Conservation (phyloP, 106 monocot genomes). For the Amphibolis antarctica region DNA sequence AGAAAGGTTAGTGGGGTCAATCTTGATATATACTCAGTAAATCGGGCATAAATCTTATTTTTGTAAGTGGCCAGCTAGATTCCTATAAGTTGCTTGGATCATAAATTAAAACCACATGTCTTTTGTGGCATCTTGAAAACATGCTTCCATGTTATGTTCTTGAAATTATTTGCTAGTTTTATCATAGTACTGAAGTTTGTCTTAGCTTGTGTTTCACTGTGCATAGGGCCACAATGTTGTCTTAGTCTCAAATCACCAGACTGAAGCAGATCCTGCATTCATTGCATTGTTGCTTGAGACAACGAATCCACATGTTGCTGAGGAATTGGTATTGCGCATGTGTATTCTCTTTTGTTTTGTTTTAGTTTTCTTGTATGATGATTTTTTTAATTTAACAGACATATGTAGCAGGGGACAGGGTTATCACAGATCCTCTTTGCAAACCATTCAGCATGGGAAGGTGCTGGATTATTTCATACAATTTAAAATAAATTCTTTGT, state of each 20-base stretch:
- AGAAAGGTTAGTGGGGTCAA: too few species aligned
- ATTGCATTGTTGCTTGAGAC: slow-evolving; percentile 75
- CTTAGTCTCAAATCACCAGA: slow-evolving; percentile 39
- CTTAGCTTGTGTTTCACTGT: background rate
- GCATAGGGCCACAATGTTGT: slow-evolving; percentile 85
- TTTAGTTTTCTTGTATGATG: background rate
- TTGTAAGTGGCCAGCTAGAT: too few species aligned
- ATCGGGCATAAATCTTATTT: too few species aligned
- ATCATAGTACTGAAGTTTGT: background rate
- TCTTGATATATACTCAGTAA: too few species aligned
- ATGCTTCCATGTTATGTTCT: too few species aligned
- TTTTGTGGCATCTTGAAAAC: too few species aligned
- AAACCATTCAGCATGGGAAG: slow-evolving; percentile 35
- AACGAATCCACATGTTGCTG: slow-evolving; percentile 48
- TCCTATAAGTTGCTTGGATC: too few species aligned
- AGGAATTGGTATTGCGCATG: slow-evolving; percentile 39
- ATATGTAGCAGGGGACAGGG: slow-evolving; percentile 22
- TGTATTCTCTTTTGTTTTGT: background rate
- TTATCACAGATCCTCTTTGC: slow-evolving; percentile 25
- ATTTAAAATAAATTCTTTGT: background rate
- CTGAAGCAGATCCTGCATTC: slow-evolving; percentile 83
- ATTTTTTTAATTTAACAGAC: slow-evolving; percentile 8
- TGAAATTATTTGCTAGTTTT: too few species aligned
- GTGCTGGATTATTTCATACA: slow-evolving; percentile 4
- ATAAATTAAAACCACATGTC: too few species aligned